Evolutionary conservation across 768 basidiomycete species (phyloP).

Genomic region (Butyriboletus loyo): DNA sequence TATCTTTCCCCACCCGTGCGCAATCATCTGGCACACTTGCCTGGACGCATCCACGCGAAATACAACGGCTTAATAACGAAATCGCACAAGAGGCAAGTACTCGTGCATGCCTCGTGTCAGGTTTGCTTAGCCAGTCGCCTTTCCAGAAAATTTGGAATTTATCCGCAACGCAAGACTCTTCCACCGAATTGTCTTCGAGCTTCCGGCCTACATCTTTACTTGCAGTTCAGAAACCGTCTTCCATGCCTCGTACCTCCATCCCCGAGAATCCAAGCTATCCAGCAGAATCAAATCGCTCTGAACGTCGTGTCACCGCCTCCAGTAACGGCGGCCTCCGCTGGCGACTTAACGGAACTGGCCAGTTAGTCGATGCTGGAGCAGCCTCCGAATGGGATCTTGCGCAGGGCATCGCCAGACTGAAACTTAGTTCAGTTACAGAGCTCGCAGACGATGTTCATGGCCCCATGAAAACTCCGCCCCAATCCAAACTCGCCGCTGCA

Average conservation of each 20-base stretch:
- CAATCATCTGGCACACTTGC: conserved; percentile 35
- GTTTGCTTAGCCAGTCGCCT: conserved; percentile 14
- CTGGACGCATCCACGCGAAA: conserved; percentile 51
- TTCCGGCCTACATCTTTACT: conserved; percentile 31
- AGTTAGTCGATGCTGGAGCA: conserved; percentile 54
- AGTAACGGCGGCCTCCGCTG: conserved; percentile 48
- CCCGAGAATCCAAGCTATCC: conserved; percentile 21
- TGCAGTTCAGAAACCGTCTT: conserved; percentile 37
- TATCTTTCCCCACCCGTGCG: conserved; percentile 28
- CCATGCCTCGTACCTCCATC: conserved; percentile 46
- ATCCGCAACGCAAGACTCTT: conserved; percentile 38
- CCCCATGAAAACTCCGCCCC: conserved; percentile 65
- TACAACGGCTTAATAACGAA: conserved; percentile 32
- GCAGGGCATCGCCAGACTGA: conserved; percentile 70
- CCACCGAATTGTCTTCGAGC: conserved; percentile 33
- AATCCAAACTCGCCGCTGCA: conserved; percentile 53
- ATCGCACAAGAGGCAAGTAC: conserved; percentile 44
- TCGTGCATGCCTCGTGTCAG: conserved; percentile 25
- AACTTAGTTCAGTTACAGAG: conserved; percentile 58
- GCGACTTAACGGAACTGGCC: conserved; percentile 62
- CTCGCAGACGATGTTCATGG: conserved; percentile 46
- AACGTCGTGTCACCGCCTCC: conserved; percentile 37
- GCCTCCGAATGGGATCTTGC: conserved; percentile 67
- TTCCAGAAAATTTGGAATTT: conserved; percentile 47
- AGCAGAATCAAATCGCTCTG: conserved; percentile 31